Base-by-base conservation (phyloP, 129 eudicot genomes). In the Ambrosia artemisiifolia region DNA sequence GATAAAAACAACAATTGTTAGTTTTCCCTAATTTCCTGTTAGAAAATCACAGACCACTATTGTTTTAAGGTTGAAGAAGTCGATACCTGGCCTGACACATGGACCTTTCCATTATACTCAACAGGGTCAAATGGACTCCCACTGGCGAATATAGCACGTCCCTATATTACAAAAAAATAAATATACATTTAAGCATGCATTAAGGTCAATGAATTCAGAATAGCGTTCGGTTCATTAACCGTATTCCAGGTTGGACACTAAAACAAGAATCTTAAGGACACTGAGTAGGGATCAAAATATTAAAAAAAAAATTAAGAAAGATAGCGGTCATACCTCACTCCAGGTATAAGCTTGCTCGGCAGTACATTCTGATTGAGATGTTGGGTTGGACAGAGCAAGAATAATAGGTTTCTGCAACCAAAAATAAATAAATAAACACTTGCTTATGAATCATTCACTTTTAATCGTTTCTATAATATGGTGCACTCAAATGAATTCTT, bases 311-410 rank as follows among this genome's bases (percentile, higher is more conserved):
- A n/a, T n/a, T n/a, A n/a, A n/a, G n/a, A n/a, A n/a, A n/a, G 19
- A 62, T 38, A 50, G 24, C 3, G 18, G 49, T 18, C 64, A 69
- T 78, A 94, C 98, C 95, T 85, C 81, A 82, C 98, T 94, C 98
- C 98, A 94, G 7, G 71, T 81, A 65, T 94, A 94, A 51, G 98
- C 98, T 83, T 94, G 95, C 76, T 90, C 95, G 7, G 98, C 98
- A n/a, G 95, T 94, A 82, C 98, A 94, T 78, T 94, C 98, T 3
- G 98, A 90, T 75, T 90, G 98, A 19, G 98, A 94, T 48, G 98
- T 94, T 14, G 98, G 98, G 80, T 94, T 94, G 71, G 98, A 94
- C 80, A 94, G 93, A 24, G 98, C 92, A 65, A 94, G 88, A 73
- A 94, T 90, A 32, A 94, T 54, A 50, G 98, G 98, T 88, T 78